These are phyloP conservation scores for Tylopilus sp. DNA, from an alignment of 1,284 basidiomycete genomes.

Conservation along the genomic window DNA sequence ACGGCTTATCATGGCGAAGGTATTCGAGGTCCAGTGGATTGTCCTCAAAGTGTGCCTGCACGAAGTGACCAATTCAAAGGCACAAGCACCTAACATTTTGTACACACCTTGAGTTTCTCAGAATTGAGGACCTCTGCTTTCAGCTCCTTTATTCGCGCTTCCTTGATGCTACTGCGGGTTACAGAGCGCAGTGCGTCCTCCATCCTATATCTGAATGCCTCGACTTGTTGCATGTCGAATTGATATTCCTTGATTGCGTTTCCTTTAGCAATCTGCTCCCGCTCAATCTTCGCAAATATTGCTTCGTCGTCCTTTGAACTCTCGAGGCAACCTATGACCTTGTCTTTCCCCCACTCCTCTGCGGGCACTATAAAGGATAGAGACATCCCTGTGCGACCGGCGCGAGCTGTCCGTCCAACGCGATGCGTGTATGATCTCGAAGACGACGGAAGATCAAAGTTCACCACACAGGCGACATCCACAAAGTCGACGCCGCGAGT, in stretches of 20 bases:
- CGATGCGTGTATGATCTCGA: slow-evolving; percentile 94
- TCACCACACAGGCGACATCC: slow-evolving; percentile 96
- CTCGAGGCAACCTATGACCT: slow-evolving; percentile 61
- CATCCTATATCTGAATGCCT: slow-evolving; percentile 99
- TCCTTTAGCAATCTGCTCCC: slow-evolving; percentile 66
- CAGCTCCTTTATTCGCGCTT: slow-evolving; percentile 92
- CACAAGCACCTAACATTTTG: background rate
- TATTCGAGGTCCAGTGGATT: slow-evolving; percentile 94
- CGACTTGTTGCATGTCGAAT: slow-evolving; percentile 92
- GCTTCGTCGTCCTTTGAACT: slow-evolving; percentile 73
- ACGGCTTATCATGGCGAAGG: slow-evolving; percentile 90
- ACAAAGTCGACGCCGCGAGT: slow-evolving; percentile 97
- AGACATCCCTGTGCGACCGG: slow-evolving; percentile 90
- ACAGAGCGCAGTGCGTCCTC: slow-evolving; percentile 91
- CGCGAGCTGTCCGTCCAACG: slow-evolving; percentile 93
- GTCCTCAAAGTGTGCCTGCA: slow-evolving; percentile 94
- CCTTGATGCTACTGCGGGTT: slow-evolving; percentile 81
- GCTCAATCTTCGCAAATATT: slow-evolving; percentile 72
- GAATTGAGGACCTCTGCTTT: slow-evolving; percentile 93
- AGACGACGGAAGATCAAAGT: slow-evolving; percentile 93
- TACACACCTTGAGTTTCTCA: slow-evolving; percentile 89
- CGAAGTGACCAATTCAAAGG: slow-evolving; percentile 5
- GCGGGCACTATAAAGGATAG: slow-evolving; percentile 86
- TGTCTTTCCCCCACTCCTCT: slow-evolving; percentile 75
- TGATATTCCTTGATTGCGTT: slow-evolving; percentile 87